Percentiles rank a stretch among this genome's conserved stretches.
Conservation (phyloP, 1,284 basidiomycete species). For the Laetiporus sulphureus region DNA sequence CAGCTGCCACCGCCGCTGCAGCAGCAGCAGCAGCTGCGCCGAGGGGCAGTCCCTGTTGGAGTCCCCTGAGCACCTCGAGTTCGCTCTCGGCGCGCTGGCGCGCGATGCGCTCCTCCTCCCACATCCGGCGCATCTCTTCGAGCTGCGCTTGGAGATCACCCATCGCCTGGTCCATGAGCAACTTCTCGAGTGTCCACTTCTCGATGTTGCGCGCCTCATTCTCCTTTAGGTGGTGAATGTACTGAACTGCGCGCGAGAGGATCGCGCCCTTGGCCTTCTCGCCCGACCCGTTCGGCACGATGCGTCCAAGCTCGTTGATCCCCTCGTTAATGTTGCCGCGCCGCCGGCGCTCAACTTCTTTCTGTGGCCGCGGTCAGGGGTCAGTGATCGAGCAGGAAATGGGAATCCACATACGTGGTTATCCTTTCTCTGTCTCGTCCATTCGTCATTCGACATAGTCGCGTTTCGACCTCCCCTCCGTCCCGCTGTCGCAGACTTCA, state of each 20-base stretch:
- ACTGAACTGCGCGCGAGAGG: constrained; percentile 78
- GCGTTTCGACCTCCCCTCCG: constrained; percentile 30
- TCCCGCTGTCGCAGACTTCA: constrained; percentile 7
- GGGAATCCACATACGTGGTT: constrained; percentile 64
- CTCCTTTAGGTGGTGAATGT: constrained; percentile 87
- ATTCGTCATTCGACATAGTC: constrained; percentile 56
- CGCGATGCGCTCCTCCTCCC: constrained; percentile 62
- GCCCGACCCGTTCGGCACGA: constrained; percentile 82
- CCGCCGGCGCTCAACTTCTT: constrained; percentile 94
- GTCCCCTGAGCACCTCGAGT: constrained; percentile 41
- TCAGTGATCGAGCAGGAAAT: background rate
- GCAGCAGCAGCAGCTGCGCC: constrained; percentile 10
- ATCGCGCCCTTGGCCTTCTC: constrained; percentile 89
- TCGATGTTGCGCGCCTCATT: constrained; percentile 89
- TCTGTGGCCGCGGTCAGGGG: constrained; percentile 41
- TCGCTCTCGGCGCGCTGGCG: constrained; percentile 56
- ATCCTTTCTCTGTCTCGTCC: constrained; percentile 77
- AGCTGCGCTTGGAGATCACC: constrained; percentile 75
- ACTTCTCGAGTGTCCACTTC: constrained; percentile 91
- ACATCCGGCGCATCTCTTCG: constrained; percentile 66
- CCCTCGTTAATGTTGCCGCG: constrained; percentile 95
- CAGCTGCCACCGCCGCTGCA: constrained; percentile 2
- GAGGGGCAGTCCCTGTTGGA: constrained; percentile 14
- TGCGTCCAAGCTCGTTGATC: constrained; percentile 86
- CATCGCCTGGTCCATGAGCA: constrained; percentile 90